Evolutionary conservation across 768 basidiomycete genomes (phyloP), one percentile per base, ranked within the genome.

Genomic region (Lentinus tigrinus): DNA sequence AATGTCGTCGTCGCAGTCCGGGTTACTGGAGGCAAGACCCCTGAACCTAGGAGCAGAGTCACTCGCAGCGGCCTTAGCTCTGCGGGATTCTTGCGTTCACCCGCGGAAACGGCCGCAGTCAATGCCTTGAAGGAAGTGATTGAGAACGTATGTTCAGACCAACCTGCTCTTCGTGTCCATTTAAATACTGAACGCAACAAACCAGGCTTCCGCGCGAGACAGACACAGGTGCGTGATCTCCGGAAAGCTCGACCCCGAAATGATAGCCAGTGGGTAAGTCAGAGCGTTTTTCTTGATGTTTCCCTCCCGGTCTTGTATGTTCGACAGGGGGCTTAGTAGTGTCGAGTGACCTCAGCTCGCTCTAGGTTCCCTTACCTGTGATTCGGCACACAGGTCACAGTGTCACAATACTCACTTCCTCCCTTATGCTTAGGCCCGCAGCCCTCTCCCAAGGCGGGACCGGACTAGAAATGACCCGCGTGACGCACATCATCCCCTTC

Each of bases 401-500:
- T n/a, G n/a, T n/a, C n/a, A n/a, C n/a, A n/a, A 31, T 3, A 14
- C 27, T 28, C 13, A 23, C 24, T 14, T 14, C 27, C 43, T 38
- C 42, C 47, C 40, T 38, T 14, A 8, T 36, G 8, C 23, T 19
- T 27, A 54, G 57, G 28, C 44, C 57, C 1, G 46, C 16, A 7
- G 47, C 52, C 17, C 17, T 58, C 23, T 38, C 48, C 23, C 11
- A 19, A 4, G 40, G 47, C 4, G 42, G 52, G 39, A 44, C 47
- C 16, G 53, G 53, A 23, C 37, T 60, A 28, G 58, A 60, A 49
- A 53, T 60, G 40, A 60, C 53, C 31, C 52, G 53, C 26, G 53
- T 46, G 28, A 53, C 58, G 24, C 58, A 60, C 53, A 60, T 60
- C 37, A 60, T 60, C 24, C 58, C 58, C 24, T 60, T 60, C 28